A percentile compares a stretch with the other conserved stretches of the same genome.
Evolutionary conservation across 306 rosid genomes (phyloP).

Genomic region (Fagus crenata): DNA sequence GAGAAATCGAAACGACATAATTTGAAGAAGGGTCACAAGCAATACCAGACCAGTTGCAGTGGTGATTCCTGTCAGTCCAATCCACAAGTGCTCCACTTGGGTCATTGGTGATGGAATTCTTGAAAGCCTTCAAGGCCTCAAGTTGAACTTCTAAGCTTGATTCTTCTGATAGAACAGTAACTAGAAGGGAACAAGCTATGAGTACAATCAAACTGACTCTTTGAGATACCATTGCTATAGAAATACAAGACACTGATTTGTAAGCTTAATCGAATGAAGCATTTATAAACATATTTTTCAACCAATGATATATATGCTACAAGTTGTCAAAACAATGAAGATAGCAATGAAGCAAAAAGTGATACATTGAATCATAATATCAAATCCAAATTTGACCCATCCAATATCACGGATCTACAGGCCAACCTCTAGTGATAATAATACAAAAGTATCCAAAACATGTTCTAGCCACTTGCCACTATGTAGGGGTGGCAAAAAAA

Average conservation of each 20-base stretch:
- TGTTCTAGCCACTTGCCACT: too few species aligned
- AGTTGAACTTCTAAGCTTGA: slow-evolving; percentile 47
- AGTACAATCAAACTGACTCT: slow-evolving; percentile 37
- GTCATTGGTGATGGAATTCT: slow-evolving; percentile 50
- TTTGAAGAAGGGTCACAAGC: slow-evolving; percentile 53
- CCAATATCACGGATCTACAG: too few species aligned
- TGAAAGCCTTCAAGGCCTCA: slow-evolving; percentile 71
- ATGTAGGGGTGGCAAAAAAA: too few species aligned
- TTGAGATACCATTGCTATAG: slow-evolving; percentile 40
- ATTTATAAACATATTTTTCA: slow-evolving; percentile 21
- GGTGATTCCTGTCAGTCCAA: slow-evolving; percentile 51
- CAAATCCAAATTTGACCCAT: neutral
- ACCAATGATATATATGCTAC: neutral
- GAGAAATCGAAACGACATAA: slow-evolving; percentile 53
- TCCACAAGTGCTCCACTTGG: slow-evolving; percentile 52
- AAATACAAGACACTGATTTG: slow-evolving; percentile 7
- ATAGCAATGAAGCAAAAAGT: slow-evolving; percentile 8
- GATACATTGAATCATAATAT: slow-evolving; percentile 21
- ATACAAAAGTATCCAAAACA: too few species aligned
- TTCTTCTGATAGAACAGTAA: slow-evolving; percentile 36
- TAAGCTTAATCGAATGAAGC: slow-evolving; percentile 16
- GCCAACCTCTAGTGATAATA: too few species aligned
- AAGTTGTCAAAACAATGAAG: neutral
- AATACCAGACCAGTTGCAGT: slow-evolving; percentile 83
- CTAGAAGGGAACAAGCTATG: slow-evolving; percentile 31